Evolutionary conservation across 2,329 filamentous ascomycete genomes (phyloP), one percentile per base, ranked within the genome.

Genomic region (Colletotrichum cuscutae): DNA sequence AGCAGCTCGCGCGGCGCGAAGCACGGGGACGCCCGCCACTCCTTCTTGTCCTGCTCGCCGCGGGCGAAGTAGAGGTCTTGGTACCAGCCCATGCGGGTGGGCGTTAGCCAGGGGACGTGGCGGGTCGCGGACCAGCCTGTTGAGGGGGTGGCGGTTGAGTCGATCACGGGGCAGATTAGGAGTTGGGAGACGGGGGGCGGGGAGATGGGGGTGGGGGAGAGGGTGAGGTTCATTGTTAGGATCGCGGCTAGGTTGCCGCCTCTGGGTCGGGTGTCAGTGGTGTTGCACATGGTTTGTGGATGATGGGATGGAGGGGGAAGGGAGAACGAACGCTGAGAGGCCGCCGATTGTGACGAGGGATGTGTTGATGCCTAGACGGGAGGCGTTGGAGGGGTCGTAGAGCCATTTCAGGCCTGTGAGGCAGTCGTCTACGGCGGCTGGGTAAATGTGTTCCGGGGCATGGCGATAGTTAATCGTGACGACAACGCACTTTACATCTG

Each of bases 381-480:
- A 74, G 15, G 73, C 32, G 4, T 76, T 75, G 4, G 12, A 30
- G 15, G 49, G 76, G 69, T 28, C 35, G 2, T 49, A 13, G 1
- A 81, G 76, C 78, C 81, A 83, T 68, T 77, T 76, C 1, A 82
- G 53, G 2, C 79, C 80, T 60, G 79, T 77, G n/a, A 81, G 72
- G 1, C 76, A 74, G 58, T 83, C 82, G 35, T 82, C 76, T 1
- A 81, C 73, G n/a, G 82, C 80, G 6, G 78, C 76, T 8, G 82
- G 82, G 71, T 80, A 83, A 5, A 78, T 78, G 52, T 80, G 76
- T 68, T 84, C 81, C 3, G 82, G 82, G 12, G 80, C 81, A 1
- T 82, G 77, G 22, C 81, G 78, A 66, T 84, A 83, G 63, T 79
- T 78, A 35, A 83, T 76, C 28, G 78, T 77, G 60, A 82, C 70